These are phyloP conservation scores for Aquilaria agallochum DNA, from an alignment of 441 rosid genomes.

Conservation along the genomic window DNA sequence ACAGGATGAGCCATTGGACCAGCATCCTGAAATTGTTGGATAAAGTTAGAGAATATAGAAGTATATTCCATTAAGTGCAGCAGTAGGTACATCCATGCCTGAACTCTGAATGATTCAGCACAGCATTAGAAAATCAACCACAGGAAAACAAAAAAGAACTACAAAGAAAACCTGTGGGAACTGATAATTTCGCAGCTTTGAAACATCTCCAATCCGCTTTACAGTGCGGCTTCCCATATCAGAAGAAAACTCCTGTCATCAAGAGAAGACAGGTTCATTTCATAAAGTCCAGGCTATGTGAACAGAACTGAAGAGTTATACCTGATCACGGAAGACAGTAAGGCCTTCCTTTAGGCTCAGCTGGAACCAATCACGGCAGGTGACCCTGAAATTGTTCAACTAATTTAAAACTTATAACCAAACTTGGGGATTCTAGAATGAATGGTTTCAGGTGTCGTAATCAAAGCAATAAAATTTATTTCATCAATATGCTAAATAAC, in stretches of 20 bases:
- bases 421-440: neutral
- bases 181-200: constrained; percentile 82
- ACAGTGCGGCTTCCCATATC: constrained; percentile 99
- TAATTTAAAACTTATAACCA: neutral
- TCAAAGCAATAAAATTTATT: neutral
- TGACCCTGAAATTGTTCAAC: constrained; percentile 60
- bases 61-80: constrained; percentile 1
- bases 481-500: neutral
- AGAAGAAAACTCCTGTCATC: constrained; percentile 84
- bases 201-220: constrained; percentile 94
- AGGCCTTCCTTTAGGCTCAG: constrained; percentile 99
- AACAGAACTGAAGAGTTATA: constrained; percentile 16
- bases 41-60: constrained; percentile 1
- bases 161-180: constrained; percentile 71
- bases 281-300: neutral
- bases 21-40: constrained; percentile 60
- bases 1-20: constrained; percentile 99
- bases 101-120: neutral
- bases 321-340: constrained; percentile 97
- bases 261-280: constrained; percentile 6
- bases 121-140: constrained; percentile 1
- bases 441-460: too few relatives aligned
- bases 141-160: neutral
- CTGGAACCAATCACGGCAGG: constrained; percentile 99
- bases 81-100: neutral